Conservation (phyloP, 306 rosid species). For the Prunus kanzakura region DNA sequence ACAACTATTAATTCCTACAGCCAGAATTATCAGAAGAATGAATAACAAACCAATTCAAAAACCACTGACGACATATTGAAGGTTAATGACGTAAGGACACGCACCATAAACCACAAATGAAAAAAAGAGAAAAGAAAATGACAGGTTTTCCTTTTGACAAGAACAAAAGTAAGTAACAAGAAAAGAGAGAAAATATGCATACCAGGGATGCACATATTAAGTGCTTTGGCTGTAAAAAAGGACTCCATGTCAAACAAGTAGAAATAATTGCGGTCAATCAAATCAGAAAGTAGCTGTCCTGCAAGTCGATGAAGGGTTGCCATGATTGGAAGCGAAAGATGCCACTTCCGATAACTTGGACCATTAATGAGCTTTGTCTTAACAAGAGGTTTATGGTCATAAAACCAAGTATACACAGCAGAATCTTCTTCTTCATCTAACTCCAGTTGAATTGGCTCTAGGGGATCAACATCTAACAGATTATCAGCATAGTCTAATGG, state of each 20-base stretch:
- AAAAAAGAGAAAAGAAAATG: not conserved
- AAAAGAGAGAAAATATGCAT: constrained; percentile 9
- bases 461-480: constrained; percentile 93
- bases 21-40: not conserved
- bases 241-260: constrained; percentile 99
- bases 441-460: constrained; percentile 97
- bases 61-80: not conserved
- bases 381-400: constrained; percentile 96
- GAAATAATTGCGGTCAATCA: constrained; percentile 92
- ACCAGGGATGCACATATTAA: constrained; percentile 99
- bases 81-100: not conserved
- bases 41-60: not conserved
- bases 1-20: not conserved
- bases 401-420: constrained; percentile 95
- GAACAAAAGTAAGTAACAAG: not conserved
- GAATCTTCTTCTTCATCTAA: constrained; percentile 98
- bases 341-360: constrained; percentile 98
- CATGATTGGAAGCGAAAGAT: constrained; percentile 99
- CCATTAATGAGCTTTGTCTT: constrained; percentile 97
- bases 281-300: constrained; percentile 93
- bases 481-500: constrained; percentile 97
- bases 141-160: not conserved
- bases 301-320: constrained; percentile 98
- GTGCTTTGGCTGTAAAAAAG: constrained; percentile 93
- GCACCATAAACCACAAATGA: not conserved